Evolutionary conservation across 305 asterid genomes (phyloP).

Genomic region (Fraxinus sp.): DNA sequence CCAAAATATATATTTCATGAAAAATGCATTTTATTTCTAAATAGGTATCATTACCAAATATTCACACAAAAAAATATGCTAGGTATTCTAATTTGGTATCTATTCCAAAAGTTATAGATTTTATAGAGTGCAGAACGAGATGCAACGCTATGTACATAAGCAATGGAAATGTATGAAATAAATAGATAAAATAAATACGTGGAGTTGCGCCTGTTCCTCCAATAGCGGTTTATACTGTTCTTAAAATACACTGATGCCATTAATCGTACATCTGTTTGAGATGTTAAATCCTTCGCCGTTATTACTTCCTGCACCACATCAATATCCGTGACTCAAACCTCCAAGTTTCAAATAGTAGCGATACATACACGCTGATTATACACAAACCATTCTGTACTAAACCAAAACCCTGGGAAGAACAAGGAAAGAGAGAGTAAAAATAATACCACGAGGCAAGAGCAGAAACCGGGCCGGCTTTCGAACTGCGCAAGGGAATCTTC

Average conservation of each 20-base stretch:
- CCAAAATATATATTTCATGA: not conserved
- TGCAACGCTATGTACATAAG: not conserved
- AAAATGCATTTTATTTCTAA: not conserved
- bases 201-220: constrained; percentile 88
- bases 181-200: constrained; percentile 46
- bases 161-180: not conserved
- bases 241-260: constrained; percentile 89
- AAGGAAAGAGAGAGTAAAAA: not conserved
- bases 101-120: not conserved
- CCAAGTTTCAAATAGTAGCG: not conserved
- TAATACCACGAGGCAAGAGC: constrained; percentile 89
- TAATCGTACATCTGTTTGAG: constrained; percentile 77
- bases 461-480: constrained; percentile 85
- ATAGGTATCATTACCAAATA: not conserved
- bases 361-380: not conserved
- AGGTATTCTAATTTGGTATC: not conserved
- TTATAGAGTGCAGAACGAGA: not conserved
- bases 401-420: not conserved
- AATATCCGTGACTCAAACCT: constrained; percentile 23
- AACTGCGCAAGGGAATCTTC: constrained; percentile 73
- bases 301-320: constrained; percentile 72
- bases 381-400: not conserved
- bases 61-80: not conserved
- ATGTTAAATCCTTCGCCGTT: constrained; percentile 62
- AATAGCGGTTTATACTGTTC: constrained; percentile 76